Evolutionary conservation across 257 asterid genomes (phyloP), one percentile per base, ranked within the genome.

Genomic region (Rubia yunnanensis): DNA sequence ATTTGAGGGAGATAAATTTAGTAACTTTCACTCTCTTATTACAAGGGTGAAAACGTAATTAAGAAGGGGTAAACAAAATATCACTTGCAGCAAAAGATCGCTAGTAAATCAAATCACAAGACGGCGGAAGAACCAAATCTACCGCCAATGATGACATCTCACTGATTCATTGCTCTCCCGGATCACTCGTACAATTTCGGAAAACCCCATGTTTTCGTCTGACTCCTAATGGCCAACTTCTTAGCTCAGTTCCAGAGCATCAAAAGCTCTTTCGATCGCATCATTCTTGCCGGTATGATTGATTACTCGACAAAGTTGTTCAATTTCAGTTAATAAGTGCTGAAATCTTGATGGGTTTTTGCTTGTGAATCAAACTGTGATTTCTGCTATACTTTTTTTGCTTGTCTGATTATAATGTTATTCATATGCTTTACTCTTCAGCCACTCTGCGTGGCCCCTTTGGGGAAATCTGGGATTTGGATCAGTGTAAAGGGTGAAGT

Each of bases 241-340:
- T 79, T 94, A 78, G 95, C 99, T 79, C 99, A 94, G 84, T 86
- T 86, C 70, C 99, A 90, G 77, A 88, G 89, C 60, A 94, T 94
- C 74, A 94, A 94, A 80, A 73, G 81, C 54, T 73, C 95, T 36
- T 85, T 78, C 83, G 83, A 88, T 85, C 97, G 74, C 79, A 56
- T 91, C 80, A 89, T 90, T 63, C 77, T 94, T 72, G 94, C 97
- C 27, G 97, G 99, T 94, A 80, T 66, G 49, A 60, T 57, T 66
- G 49, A 60, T 57, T 30, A 55, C 60, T 17, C 24, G 27, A 36
- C 62, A 11, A 57, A 28, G 59, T 9, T 53, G 22, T 53, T 8
- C 24, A 24, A 10, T 31, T n/a, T 59, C 35, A 11, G 26, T 8
- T 59, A 30, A 28, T n/a, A 18, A 60, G 44, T 30, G 22, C 7